These are phyloP conservation scores for Colletotrichum sp. DNA, from an alignment of 2,329 filamentous ascomycete genomes.

Conservation along the genomic window DNA sequence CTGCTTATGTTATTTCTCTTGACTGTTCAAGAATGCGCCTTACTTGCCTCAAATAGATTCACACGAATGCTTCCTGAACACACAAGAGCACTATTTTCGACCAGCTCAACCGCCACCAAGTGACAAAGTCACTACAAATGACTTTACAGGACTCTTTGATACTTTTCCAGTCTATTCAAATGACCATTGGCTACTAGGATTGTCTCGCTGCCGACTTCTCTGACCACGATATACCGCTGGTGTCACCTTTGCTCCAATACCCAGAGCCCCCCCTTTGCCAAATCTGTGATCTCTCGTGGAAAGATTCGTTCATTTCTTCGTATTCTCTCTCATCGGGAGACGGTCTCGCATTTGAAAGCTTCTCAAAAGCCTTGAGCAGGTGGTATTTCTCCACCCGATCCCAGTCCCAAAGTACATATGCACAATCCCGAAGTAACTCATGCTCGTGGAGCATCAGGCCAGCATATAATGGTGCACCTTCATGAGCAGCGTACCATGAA, in stretches of 20 bases:
- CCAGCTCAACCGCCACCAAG: accelerated
- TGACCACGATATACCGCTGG: neutral
- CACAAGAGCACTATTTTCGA: neutral
- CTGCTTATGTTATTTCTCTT: accelerated
- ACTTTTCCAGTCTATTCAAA: accelerated
- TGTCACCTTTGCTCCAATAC: neutral
- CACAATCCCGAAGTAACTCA: neutral
- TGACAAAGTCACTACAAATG: neutral
- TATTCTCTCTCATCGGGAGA: neutral
- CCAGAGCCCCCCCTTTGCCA: neutral
- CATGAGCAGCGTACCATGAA: neutral
- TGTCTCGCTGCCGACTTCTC: neutral
- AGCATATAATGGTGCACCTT: neutral
- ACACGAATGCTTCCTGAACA: neutral
- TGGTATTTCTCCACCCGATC: neutral
- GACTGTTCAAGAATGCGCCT: accelerated
- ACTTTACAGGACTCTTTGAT: neutral
- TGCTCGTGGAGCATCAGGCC: neutral
- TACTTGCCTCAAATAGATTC: neutral
- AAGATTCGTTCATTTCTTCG: neutral
- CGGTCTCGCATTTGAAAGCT: neutral
- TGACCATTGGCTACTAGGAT: neutral
- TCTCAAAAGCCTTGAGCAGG: neutral
- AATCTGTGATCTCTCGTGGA: neutral
- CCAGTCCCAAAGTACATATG: neutral